Percentiles rank a stretch among this genome's conserved stretches.
phyloP scores from a whole-genome alignment of 129 eudicot genomes.

The Cynara cardunculus region DNA sequence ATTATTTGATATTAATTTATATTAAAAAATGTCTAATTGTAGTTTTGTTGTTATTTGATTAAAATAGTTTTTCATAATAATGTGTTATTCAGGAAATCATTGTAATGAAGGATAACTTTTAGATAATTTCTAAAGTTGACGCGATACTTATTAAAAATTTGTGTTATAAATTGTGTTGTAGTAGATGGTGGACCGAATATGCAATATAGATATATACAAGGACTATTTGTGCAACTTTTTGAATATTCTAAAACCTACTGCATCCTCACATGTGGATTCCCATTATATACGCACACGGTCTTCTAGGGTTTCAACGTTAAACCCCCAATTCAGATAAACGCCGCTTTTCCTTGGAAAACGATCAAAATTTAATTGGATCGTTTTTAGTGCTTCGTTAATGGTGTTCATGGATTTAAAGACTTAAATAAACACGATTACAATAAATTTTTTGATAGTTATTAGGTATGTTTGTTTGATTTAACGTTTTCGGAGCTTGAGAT shows the following conservation, averaged over 20 bases:
- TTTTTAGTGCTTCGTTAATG: background rate
- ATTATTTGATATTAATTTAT: no score
- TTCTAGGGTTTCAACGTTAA: background rate
- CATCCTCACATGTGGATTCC: background rate
- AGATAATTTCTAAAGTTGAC: no score
- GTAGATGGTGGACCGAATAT: background rate
- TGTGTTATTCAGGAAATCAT: no score
- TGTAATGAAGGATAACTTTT: no score
- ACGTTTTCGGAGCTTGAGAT: slow-evolving; percentile 18
- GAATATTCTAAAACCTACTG: background rate
- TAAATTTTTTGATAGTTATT: background rate
- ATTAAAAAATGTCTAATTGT: no score
- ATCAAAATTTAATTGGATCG: background rate
- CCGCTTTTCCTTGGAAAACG: background rate
- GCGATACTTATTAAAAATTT: no score
- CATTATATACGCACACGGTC: slow-evolving; percentile 1
- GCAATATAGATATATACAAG: background rate
- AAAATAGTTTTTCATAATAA: no score
- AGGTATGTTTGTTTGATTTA: background rate
- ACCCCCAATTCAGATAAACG: slow-evolving; percentile 2
- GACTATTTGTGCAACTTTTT: background rate
- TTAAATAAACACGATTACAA: background rate
- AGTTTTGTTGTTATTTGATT: no score
- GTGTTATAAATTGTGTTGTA: no score
- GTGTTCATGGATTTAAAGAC: background rate